A percentile compares a stretch with the other conserved stretches of the same genome.
These are phyloP conservation scores for Sphagnum tenellum DNA, from an alignment of 225 moss, liverwort and hornwort genomes.

Conservation along the genomic window DNA sequence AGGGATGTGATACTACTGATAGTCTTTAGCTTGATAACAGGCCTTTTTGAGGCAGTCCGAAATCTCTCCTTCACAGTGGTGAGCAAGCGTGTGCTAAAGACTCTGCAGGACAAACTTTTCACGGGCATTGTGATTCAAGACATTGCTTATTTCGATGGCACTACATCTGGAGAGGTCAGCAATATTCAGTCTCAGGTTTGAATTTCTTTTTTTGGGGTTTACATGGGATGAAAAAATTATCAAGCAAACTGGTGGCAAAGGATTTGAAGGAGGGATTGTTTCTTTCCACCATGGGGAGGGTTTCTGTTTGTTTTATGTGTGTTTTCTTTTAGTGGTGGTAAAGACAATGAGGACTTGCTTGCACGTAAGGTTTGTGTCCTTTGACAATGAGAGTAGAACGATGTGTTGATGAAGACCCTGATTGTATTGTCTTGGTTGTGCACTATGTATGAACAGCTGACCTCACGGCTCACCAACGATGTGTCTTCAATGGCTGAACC, in stretches of 20 bases:
- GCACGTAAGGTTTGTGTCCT: no score
- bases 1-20: slow-evolving; percentile 76
- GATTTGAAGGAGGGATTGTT: no score
- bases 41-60: slow-evolving; percentile 82
- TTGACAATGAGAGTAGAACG: no score
- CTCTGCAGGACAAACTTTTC: slow-evolving; percentile 91
- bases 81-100: slow-evolving; percentile 92
- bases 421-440: no score
- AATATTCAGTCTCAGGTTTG: neutral
- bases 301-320: no score
- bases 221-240: no score
- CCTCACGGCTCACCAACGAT: slow-evolving; percentile 92
- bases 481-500: slow-evolving; percentile 99
- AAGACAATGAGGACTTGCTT: no score
- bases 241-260: no score
- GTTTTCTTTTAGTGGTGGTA: no score
- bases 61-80: slow-evolving; percentile 97
- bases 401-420: no score
- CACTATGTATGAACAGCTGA: slow-evolving; percentile 24
- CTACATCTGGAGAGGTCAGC: slow-evolving; percentile 91
- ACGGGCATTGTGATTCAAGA: slow-evolving; percentile 93
- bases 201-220: no score
- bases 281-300: no score
- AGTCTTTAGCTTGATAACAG: slow-evolving; percentile 75
- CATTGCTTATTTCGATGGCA: slow-evolving; percentile 98